Percentiles rank a stretch among this genome's conserved stretches.
These are phyloP conservation scores for Monosporascus sp. DNA, from an alignment of 2,329 filamentous ascomycete genomes.

Conservation along the genomic window DNA sequence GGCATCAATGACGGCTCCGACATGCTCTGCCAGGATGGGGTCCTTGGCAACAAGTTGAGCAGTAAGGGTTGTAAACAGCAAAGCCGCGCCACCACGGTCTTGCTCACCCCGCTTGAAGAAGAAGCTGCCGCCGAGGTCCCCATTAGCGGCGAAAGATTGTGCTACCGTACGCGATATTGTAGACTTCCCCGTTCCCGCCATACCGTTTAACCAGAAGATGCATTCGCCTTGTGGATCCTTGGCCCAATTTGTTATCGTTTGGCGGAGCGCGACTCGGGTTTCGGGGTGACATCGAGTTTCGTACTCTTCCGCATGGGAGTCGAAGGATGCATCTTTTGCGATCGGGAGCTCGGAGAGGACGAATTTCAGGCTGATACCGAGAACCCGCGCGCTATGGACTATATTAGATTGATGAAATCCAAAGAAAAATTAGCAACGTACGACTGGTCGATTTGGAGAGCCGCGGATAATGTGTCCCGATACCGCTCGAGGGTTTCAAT, in stretches of 20 bases:
- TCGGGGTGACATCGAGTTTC: slow-evolving; percentile 24
- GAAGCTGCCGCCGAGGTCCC: too few relatives aligned
- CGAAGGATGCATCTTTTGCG: slow-evolving; percentile 21
- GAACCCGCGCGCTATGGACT: not conserved
- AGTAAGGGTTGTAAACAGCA: too few relatives aligned
- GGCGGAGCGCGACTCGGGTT: slow-evolving; percentile 29
- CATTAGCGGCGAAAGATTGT: too few relatives aligned
- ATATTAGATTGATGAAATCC: not conserved
- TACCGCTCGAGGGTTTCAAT: not conserved
- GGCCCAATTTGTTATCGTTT: slow-evolving; percentile 4
- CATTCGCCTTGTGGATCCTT: too few relatives aligned
- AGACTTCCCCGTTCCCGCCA: too few relatives aligned
- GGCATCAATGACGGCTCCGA: slow-evolving; percentile 19
- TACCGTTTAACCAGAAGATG: too few relatives aligned
- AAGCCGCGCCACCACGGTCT: too few relatives aligned
- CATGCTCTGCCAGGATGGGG: too few relatives aligned
- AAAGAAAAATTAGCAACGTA: not conserved
- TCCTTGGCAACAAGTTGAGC: too few relatives aligned
- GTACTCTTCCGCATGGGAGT: slow-evolving; percentile 29
- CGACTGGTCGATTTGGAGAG: not conserved
- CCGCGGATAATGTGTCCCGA: not conserved
- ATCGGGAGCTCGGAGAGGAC: slow-evolving; percentile 4
- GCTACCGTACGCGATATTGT: too few relatives aligned
- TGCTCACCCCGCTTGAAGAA: too few relatives aligned
- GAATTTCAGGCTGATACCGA: not conserved